These are phyloP conservation scores for Psilocybe tampanensis DNA, from an alignment of 768 basidiomycete species.

Conservation along the genomic window DNA sequence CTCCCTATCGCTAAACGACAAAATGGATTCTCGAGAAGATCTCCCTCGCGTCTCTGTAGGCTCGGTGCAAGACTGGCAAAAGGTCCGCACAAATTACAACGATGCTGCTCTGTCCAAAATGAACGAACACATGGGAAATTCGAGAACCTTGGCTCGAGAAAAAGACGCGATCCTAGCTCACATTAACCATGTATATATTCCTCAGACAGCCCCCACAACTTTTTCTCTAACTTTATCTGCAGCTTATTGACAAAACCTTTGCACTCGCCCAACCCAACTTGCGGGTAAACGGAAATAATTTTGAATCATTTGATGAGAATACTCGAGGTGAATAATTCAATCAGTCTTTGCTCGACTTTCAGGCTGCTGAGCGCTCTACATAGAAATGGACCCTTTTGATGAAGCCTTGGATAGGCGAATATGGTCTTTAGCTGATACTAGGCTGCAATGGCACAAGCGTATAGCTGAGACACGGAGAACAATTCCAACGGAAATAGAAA, in stretches of 20 bases:
- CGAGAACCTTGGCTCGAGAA: constrained; percentile 41
- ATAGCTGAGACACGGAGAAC: constrained; percentile 69
- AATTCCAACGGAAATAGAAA: constrained; percentile 56
- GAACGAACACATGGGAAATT: constrained; percentile 43
- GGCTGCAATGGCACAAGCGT: constrained; percentile 74
- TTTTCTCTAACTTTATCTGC: constrained; percentile 6
- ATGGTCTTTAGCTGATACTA: constrained; percentile 77
- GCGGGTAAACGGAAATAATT: constrained; percentile 78
- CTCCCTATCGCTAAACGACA: too few relatives aligned
- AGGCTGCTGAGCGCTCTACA: not conserved
- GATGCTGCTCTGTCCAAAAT: constrained; percentile 46
- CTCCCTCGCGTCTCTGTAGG: constrained; percentile 62
- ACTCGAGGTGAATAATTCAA: constrained; percentile 51
- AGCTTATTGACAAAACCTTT: constrained; percentile 70
- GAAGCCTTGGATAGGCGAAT: constrained; percentile 83
- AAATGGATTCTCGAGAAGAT: constrained; percentile 44
- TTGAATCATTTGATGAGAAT: constrained; percentile 60
- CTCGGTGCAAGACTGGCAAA: constrained; percentile 66
- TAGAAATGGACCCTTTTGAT: constrained; percentile 81
- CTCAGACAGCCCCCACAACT: too few relatives aligned
- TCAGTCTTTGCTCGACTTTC: not conserved
- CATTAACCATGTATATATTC: constrained; percentile 46
- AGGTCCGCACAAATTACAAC: constrained; percentile 56
- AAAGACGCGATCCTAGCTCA: constrained; percentile 51
- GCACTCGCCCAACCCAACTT: constrained; percentile 69